Evolutionary conservation across 495 filamentous ascomycete species (phyloP).

Genomic region (Penicillium paxilli): DNA sequence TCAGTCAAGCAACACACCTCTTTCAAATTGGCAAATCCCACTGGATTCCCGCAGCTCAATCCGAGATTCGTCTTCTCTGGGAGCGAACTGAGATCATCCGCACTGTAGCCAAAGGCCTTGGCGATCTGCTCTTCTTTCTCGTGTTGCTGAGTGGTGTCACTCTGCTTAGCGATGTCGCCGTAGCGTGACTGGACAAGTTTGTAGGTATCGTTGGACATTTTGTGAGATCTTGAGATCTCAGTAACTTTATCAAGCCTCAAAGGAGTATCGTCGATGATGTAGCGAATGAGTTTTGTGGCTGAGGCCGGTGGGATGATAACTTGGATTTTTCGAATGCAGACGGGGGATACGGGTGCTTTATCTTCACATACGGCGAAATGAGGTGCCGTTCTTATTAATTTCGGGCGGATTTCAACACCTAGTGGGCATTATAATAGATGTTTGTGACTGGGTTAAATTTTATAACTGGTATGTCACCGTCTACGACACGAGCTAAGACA

Average conservation of each 20-base stretch:
- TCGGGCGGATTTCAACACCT: neutral
- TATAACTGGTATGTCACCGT: conserved; percentile 4
- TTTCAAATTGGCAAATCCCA: conserved; percentile 53
- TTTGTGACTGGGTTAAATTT: conserved; percentile 1
- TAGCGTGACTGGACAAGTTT: conserved; percentile 14
- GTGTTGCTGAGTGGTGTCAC: neutral
- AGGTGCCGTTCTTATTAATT: conserved; percentile 1
- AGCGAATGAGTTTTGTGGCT: conserved; percentile 3
- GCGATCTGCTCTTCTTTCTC: conserved; percentile 47
- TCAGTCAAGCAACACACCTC: conserved; percentile 33
- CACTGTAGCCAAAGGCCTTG: conserved; percentile 59
- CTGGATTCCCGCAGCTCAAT: conserved; percentile 67
- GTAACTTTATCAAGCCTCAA: conserved; percentile 2
- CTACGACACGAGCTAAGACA: conserved; percentile 2
- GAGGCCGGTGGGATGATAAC: conserved; percentile 2
- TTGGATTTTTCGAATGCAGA: conserved; percentile 4
- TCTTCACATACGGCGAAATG: conserved; percentile 4
- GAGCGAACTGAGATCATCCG: conserved; percentile 51
- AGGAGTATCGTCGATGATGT: conserved; percentile 5
- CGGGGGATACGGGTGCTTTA: conserved; percentile 4
- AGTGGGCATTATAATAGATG: neutral
- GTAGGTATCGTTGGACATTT: conserved; percentile 12
- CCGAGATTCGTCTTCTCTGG: conserved; percentile 63
- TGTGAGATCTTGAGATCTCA: neutral
- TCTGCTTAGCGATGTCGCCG: conserved; percentile 9